phyloP scores from a whole-genome alignment of 805 yeast species.

The Cyberlindnera japonica region DNA sequence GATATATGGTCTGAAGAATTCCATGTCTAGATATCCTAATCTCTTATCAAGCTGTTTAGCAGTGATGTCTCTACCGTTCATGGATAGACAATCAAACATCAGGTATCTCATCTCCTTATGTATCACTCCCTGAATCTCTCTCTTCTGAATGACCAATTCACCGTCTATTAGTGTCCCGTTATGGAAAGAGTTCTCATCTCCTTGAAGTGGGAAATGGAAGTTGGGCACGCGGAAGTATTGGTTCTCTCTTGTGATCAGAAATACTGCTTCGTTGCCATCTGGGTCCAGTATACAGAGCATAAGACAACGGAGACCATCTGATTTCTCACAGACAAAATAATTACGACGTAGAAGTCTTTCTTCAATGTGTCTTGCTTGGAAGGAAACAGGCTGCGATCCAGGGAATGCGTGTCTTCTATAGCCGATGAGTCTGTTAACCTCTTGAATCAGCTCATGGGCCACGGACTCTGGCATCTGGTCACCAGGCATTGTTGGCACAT shows the following conservation, averaged over 20 bases:
- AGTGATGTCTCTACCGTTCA: constrained; percentile 70
- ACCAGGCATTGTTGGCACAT: constrained; percentile 87
- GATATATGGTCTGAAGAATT: constrained; percentile 78
- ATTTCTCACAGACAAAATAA: constrained; percentile 92
- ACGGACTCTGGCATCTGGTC: constrained; percentile 68
- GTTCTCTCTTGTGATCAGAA: constrained; percentile 83
- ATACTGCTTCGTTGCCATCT: constrained; percentile 81
- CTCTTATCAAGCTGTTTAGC: constrained; percentile 74
- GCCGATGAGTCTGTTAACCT: constrained; percentile 61
- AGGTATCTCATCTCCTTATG: constrained; percentile 69
- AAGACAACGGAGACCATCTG: constrained; percentile 88
- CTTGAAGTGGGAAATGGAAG: constrained; percentile 74
- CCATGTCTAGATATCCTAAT: constrained; percentile 79
- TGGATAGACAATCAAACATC: constrained; percentile 86
- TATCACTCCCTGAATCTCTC: constrained; percentile 26
- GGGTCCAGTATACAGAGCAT: constrained; percentile 63
- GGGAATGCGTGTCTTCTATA: constrained; percentile 62
- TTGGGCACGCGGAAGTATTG: constrained; percentile 79
- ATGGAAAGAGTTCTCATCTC: constrained; percentile 55
- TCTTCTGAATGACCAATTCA: constrained; percentile 74
- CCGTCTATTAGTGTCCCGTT: constrained; percentile 93
- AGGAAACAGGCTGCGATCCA: constrained; percentile 95
- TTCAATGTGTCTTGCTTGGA: constrained; percentile 66
- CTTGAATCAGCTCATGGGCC: constrained; percentile 59
- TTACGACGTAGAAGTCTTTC: constrained; percentile 65